Base-by-base conservation (phyloP, 352 stramenopile species). In the Phytopythium cucurbitacearum region DNA sequence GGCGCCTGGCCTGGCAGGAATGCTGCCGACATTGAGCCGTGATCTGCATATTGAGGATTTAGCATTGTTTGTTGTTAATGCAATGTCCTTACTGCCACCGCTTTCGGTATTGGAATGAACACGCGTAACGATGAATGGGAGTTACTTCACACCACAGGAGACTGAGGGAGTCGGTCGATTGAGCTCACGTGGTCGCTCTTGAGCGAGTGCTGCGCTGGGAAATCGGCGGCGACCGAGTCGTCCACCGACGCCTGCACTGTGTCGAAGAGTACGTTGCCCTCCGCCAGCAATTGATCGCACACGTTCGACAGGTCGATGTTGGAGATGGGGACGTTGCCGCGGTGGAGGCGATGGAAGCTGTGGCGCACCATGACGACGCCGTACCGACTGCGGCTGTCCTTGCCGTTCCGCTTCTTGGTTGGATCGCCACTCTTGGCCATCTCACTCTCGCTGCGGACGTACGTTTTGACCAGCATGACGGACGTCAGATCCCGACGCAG, bases 321-420 rank as follows among this genome's bases (percentile, higher is more conserved):
- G 0, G 62, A 66, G 39, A 70, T 36, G 9, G 53, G 58, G 16
- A 61, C 28, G 34, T 49, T 49, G 3, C 58, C 65, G 11, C 42
- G 62, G n/a, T 74, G 64, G 5, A 67, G 56, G 46, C 60, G 65
- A 57, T 72, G 62, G 40, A 70, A 73, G 39, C 71, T 76, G 34
- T 56, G 65, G 32, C 56, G 65, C 56, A 60, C 50, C 40, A 76
- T 65, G 36, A 80, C 70, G 16, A 80, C 64, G 32, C 32, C 45
- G 34, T 40, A 40, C 28, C 34, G 45, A 13, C 13, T 38, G 45
- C 45, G 45, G n/a, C 11, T 12, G 9, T 62, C 43, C 13, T 47
- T 41, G n/a, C 56, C 63, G n/a, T 51, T 73, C 50, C 52, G 44
- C 7, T 52, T 21, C 9, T 65, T 65, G 34, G 54, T 65, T 1